phyloP scores from a whole-genome alignment of 148 eudicot genomes.

The Arctostaphylos glauca region DNA sequence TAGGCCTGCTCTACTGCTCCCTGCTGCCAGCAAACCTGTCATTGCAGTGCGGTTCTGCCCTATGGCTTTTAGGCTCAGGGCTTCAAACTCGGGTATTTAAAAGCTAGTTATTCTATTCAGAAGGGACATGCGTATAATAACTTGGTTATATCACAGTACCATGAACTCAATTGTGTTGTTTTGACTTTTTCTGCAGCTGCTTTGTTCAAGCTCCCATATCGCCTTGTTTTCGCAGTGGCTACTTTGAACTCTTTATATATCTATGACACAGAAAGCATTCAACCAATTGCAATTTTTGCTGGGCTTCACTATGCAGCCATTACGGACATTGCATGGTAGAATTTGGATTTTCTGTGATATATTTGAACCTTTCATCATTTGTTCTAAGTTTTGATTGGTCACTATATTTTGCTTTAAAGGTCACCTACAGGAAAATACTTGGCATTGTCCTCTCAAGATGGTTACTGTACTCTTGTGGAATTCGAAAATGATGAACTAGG shows the following conservation, averaged over 20 bases:
- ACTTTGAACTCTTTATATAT: constrained; percentile 87
- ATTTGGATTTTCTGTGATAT: not conserved
- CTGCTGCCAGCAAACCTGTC: constrained; percentile 92
- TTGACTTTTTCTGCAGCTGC: constrained; percentile 37
- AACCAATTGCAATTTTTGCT: constrained; percentile 77
- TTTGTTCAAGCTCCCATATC: constrained; percentile 85
- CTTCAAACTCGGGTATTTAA: constrained; percentile 50
- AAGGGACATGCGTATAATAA: not conserved
- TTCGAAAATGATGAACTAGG: constrained; percentile 84
- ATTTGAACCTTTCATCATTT: constrained; percentile 1
- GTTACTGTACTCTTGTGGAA: constrained; percentile 88
- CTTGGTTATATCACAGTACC: not conserved
- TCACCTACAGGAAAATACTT: constrained; percentile 69
- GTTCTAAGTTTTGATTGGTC: not conserved
- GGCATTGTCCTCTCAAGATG: constrained; percentile 91
- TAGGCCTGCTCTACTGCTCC: constrained; percentile 96
- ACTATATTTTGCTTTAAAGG: constrained; percentile 39
- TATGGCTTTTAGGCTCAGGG: constrained; percentile 55
- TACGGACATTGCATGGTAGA: constrained; percentile 89
- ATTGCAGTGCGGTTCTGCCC: constrained; percentile 96
- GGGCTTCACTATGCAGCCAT: constrained; percentile 98
- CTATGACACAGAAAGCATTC: constrained; percentile 75
- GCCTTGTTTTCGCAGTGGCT: constrained; percentile 86
- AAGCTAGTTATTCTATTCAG: not conserved
- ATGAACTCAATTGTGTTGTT: not conserved